Base-by-base conservation (phyloP, 768 basidiomycete genomes). In the Cyclocybe aegerita region DNA sequence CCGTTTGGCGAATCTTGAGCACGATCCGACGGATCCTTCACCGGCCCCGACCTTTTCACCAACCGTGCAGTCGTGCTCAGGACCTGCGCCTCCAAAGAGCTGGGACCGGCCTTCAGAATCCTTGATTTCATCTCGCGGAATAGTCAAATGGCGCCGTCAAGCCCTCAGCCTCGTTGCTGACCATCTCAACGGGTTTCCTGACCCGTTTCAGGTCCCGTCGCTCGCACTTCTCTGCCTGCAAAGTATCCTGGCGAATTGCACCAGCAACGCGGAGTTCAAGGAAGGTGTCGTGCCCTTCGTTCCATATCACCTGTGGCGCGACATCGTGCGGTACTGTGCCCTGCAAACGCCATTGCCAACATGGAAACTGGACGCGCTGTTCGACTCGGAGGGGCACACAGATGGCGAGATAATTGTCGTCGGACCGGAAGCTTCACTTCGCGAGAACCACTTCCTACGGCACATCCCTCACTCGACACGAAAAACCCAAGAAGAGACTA, bases 351-450 rank as follows among this genome's bases (percentile, higher is more conserved):
- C 89, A 1, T 66, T 90, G 14, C 67, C 75, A 4, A 71, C 64
- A 45, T 60, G 67, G 15, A 77, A 78, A 48, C 70, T 90, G 14
- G 74, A 74, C 45, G 70, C 76, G 6, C 61, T 89, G 4, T 76
- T 78, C 47, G 72, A 71, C 33, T 68, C 72, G 0, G 66, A 79
- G 3, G 74, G 78, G 1, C 81, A 86, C 58, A 73, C 76, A 3
- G 78, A 80, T 46, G 82, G 85, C 0, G 89, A 90, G 52, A 67
- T 88, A 9, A 62, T 90, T 34, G 62, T 91, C 23, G 74, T 88
- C 23, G 85, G 84, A 10, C 84, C 82, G 0, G 61, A 69, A 16
- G 76, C 76, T 8, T 55, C 65, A 6, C 59, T 83, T 2, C 73
- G 67, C 12, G 71, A 74, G 35, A 72, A 76, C 44, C 63, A 74